These are phyloP conservation scores for Penicillium simplicissimum DNA, from an alignment of 495 filamentous ascomycete genomes.

Conservation along the genomic window DNA sequence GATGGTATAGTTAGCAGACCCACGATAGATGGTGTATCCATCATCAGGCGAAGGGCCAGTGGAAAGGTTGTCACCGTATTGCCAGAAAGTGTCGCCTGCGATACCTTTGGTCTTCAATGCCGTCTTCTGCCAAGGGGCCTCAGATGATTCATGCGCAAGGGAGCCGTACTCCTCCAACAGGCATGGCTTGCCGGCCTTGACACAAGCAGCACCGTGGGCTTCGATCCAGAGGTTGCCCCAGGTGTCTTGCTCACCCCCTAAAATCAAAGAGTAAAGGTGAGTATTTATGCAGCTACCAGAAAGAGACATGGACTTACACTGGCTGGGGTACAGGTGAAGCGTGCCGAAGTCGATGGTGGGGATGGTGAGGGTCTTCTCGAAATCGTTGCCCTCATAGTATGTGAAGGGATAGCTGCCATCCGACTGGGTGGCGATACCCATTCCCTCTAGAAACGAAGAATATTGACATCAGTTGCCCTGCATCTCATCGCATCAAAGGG, in stretches of 20 bases:
- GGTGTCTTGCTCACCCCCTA: slow-evolving; percentile 7
- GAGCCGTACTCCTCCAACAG: slow-evolving; percentile 11
- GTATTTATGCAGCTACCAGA: background rate
- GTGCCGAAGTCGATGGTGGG: slow-evolving; percentile 63
- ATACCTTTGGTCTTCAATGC: slow-evolving; percentile 6
- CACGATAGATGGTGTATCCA: slow-evolving; percentile 7
- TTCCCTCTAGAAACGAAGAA: background rate
- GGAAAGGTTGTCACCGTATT: slow-evolving; percentile 8
- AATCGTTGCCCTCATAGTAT: slow-evolving; percentile 61
- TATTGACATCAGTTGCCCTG: background rate
- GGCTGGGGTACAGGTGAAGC: slow-evolving; percentile 61
- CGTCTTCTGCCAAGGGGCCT: slow-evolving; percentile 7
- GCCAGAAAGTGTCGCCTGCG: slow-evolving; percentile 11
- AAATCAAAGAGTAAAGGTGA: background rate
- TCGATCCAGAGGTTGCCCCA: slow-evolving; percentile 9
- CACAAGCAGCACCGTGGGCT: slow-evolving; percentile 10
- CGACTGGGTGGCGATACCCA: slow-evolving; percentile 14
- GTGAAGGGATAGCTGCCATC: slow-evolving; percentile 60
- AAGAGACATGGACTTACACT: background rate
- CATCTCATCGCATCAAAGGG: background rate
- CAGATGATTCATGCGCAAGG: background rate
- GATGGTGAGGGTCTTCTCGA: slow-evolving; percentile 57
- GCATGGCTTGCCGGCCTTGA: slow-evolving; percentile 5
- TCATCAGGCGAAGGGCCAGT: slow-evolving; percentile 6
- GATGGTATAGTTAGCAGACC: slow-evolving; percentile 7